Base-by-base conservation (phyloP, 257 asterid species). In the Phtheirospermum japonicum region DNA sequence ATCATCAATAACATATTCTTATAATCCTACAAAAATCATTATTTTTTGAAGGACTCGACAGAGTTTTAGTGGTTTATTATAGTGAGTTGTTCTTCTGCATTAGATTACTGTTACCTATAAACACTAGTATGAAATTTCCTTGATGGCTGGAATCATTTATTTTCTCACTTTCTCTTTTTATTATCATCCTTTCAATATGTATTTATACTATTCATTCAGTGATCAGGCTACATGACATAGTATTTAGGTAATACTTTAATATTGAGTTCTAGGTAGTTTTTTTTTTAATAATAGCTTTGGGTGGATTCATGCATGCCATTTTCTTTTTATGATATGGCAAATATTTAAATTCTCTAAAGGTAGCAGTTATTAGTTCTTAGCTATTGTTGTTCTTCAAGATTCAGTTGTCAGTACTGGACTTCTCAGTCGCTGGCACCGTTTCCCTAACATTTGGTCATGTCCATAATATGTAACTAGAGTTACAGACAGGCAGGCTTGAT, bases 41-140 rank as follows among this genome's bases (percentile, higher is more conserved):
- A 30, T 57, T 30, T 40, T 28, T 19, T 26, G 14, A 7, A 19
- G 32, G 57, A 49, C 57, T 48, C 17, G 4, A 16, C 45, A 16
- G 64, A 31, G 28, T 36, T 43, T 31, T 60, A 48, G 33, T 48
- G 60, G 6, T 49, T 48, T 57, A 14, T 59, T 28, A 13, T 17
- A 11, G 52, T 62, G 57, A 40, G 45, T 13, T 59, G 30, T 67
- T 49, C 57, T 43, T 51, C 33, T 51, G 57, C 57, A 51, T 51
- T 11, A 51, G 20, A 51, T n/a, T 57, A 36, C 46, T 57, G 62
- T 4, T 17, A 31, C 20, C 28, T 57, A 34, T 33, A 28, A 48
- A 57, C 16, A 14, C 46, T 7, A n/a, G 3, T 56, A 13, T 56
- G 12, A 33, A 34, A 9, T n/a, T 13, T 57, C 46, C 46, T 32